Base-by-base conservation (phyloP, 2,329 filamentous ascomycete genomes). In the Fusarium dlaminii region DNA sequence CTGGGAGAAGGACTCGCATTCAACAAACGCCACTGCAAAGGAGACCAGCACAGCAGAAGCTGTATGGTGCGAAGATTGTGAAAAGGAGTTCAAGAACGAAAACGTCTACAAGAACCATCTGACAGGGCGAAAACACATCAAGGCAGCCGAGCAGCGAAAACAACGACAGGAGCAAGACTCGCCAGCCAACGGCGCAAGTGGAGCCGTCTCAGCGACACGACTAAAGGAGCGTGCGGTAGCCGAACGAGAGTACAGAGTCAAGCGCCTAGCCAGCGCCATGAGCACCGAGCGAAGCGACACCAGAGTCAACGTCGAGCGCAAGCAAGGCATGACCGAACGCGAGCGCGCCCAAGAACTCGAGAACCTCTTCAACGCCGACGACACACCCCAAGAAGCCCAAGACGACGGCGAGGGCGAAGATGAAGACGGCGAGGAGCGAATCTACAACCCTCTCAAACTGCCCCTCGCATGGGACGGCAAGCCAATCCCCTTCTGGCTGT, bases 391-490 rank as follows among this genome's bases (percentile, higher is more conserved):
- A 17, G 80, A 81, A 29, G 68, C 76, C 63, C 83, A 78, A 74
- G 88, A 89, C 13, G 88, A 88, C 2, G 90, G 89, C 1, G 91
- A 92, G 3, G 90, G 90, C 17, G 93, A 94, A 0, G 93, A 92
- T 2, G 90, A 91, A 7, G 91, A 94, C 20, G 93, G 91, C 43
- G 94, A 96, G 48, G 95, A 98, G 74, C 95, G 92, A 80, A 93
- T 98, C 68, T 98, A 98, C 87, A 99, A 99, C 82, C 96, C 96
- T 1, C 88, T 99, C 75, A 99, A 99, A 81, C 88, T 99, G 5
- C 96, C 96, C 1, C 88, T 99, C 13, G 96, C 94, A 6, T 99
- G 97, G 97, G 96, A 99, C 76, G 96, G 97, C 77, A 99, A 99
- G 81, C 96, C 97, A 1, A 99, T 99, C 78, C 96, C 97, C 1